These are phyloP conservation scores for Stenocarpella maydis DNA, from an alignment of 2,329 filamentous ascomycete species.

Conservation along the genomic window DNA sequence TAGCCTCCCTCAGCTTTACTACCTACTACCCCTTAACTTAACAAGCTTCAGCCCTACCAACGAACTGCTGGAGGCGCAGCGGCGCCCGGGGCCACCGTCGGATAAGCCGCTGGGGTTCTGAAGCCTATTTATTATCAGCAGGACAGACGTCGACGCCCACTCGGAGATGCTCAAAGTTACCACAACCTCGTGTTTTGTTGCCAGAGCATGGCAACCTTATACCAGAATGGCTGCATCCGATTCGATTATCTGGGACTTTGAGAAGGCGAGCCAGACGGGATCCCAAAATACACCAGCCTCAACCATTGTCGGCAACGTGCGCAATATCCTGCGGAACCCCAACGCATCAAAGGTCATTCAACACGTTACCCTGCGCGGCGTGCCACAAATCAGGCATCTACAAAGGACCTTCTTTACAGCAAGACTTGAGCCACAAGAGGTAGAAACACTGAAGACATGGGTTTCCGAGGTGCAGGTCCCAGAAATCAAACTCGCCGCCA, in stretches of 20 bases:
- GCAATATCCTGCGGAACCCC: background rate
- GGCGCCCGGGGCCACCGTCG: background rate
- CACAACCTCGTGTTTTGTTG: background rate
- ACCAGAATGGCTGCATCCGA: background rate
- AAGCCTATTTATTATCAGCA: background rate
- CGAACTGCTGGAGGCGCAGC: background rate
- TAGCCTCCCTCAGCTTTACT: background rate
- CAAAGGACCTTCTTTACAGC: background rate
- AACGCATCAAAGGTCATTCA: background rate
- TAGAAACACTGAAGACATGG: background rate
- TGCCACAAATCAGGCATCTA: background rate
- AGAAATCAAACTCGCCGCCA: background rate
- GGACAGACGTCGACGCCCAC: background rate
- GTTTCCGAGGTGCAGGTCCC: background rate
- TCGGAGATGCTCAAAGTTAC: background rate
- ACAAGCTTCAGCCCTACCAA: background rate
- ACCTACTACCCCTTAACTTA: background rate
- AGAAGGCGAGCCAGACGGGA: background rate
- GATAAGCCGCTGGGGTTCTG: background rate
- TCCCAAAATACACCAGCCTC: background rate
- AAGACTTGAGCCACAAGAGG: background rate
- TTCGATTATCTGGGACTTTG: conserved; percentile 3
- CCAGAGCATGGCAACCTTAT: background rate
- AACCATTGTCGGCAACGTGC: background rate
- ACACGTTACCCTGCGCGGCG: background rate